Conservation (phyloP, 805 yeast genomes). For the Metschnikowia aberdeeniae region DNA sequence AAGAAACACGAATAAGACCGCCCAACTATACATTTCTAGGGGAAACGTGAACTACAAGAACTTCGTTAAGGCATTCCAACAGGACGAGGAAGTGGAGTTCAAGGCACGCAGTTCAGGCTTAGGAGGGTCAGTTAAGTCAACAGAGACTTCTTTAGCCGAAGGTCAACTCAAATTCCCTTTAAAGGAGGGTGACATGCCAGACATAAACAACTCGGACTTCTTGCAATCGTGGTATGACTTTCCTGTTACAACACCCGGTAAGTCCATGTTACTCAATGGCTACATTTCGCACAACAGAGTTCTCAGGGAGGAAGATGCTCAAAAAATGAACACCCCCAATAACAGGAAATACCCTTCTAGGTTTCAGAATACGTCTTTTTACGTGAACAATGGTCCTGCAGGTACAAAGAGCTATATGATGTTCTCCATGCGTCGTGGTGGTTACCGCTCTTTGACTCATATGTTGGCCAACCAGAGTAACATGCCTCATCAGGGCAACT, state of each 20-base stretch:
- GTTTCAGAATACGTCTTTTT: slow-evolving; percentile 21
- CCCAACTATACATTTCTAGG: slow-evolving; percentile 64
- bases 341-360: slow-evolving; percentile 13
- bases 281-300: slow-evolving; percentile 59
- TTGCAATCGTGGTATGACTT: slow-evolving; percentile 50
- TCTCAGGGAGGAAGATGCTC: slow-evolving; percentile 58
- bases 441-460: slow-evolving; percentile 28
- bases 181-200: slow-evolving; percentile 43
- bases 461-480: slow-evolving; percentile 6
- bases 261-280: slow-evolving; percentile 83
- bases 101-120: slow-evolving; percentile 50
- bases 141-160: slow-evolving; percentile 32
- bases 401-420: slow-evolving; percentile 29
- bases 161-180: slow-evolving; percentile 44
- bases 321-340: no score
- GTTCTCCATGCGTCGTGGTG: slow-evolving; percentile 37
- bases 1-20: slow-evolving; percentile 68
- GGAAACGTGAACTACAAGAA: slow-evolving; percentile 48
- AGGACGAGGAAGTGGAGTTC: slow-evolving; percentile 38
- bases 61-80: slow-evolving; percentile 34
- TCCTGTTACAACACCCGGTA: slow-evolving; percentile 60
- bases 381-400: slow-evolving; percentile 39
- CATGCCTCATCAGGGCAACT: slow-evolving; percentile 16
- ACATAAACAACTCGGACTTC: slow-evolving; percentile 38
- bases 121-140: slow-evolving; percentile 49